A percentile compares a stretch with the other conserved stretches of the same genome.
Conservation (phyloP, 257 asterid species). For the Oldenlandia corymbosa region DNA sequence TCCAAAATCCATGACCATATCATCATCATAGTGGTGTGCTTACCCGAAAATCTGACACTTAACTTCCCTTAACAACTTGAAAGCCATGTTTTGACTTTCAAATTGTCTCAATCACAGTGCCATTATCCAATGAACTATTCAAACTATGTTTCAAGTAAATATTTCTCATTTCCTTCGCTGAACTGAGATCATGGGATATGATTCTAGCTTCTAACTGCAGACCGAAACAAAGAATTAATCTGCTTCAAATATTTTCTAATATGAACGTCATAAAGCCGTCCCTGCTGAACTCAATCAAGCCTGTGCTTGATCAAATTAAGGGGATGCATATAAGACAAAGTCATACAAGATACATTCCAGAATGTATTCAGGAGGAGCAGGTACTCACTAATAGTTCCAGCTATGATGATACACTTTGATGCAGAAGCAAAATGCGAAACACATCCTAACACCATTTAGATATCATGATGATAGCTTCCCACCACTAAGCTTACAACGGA, state of each 20-base stretch:
- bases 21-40: background rate
- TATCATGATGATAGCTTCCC: background rate
- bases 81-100: too few species aligned
- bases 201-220: too few species aligned
- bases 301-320: background rate
- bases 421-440: background rate
- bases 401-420: background rate
- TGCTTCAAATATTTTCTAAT: background rate
- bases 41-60: background rate
- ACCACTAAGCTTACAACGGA: background rate
- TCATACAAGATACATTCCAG: background rate
- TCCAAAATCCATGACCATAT: background rate
- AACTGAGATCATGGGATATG: too few species aligned
- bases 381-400: too few species aligned
- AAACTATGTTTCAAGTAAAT: too few species aligned
- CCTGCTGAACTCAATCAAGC: background rate
- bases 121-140: too few species aligned
- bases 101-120: too few species aligned
- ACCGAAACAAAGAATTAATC: background rate
- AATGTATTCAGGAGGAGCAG: background rate
- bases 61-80: background rate
- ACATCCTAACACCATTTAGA: background rate
- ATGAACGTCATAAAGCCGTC: background rate
- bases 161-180: too few species aligned
- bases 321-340: background rate